These are phyloP conservation scores for Umbelopsis vinacea DNA, from an alignment of 192 early-diverging fungal genomes.

Conservation along the genomic window DNA sequence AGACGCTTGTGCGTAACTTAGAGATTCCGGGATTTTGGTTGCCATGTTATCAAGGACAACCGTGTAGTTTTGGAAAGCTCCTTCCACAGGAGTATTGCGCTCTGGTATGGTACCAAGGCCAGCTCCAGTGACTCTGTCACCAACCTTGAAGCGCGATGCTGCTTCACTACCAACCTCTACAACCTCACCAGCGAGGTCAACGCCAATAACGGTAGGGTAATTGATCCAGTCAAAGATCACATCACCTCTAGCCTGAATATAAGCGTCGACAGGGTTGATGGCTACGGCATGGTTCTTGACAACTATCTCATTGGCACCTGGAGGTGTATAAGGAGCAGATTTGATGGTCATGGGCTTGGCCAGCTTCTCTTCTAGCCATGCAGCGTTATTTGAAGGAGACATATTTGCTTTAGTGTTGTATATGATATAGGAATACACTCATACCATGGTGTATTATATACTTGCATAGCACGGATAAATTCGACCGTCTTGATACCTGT, in stretches of 20 bases:
- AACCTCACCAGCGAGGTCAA: slow-evolving; percentile 58
- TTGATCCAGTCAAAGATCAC: neutral
- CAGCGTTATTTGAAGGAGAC: neutral
- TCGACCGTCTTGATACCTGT: too few species aligned
- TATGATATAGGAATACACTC: too few species aligned
- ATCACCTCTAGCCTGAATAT: neutral
- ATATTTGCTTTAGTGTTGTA: neutral
- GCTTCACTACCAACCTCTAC: slow-evolving; percentile 36
- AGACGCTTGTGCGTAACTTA: slow-evolving; percentile 49
- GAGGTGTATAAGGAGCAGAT: slow-evolving; percentile 9
- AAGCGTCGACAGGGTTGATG: slow-evolving; percentile 20
- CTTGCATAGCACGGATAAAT: too few species aligned
- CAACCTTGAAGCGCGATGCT: slow-evolving; percentile 31
- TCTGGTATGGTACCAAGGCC: slow-evolving; percentile 40
- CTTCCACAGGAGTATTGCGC: slow-evolving; percentile 23
- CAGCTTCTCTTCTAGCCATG: neutral
- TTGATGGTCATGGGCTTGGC: neutral
- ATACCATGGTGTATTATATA: too few species aligned
- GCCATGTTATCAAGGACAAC: neutral
- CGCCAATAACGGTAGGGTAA: slow-evolving; percentile 53
- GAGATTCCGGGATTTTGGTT: slow-evolving; percentile 15
- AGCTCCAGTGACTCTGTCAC: slow-evolving; percentile 52
- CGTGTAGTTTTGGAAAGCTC: neutral
- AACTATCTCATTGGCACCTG: slow-evolving; percentile 20
- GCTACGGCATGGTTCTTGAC: slow-evolving; percentile 24